Conservation (phyloP, 2,329 filamentous ascomycete genomes). For the Chaetomium strumarium region DNA sequence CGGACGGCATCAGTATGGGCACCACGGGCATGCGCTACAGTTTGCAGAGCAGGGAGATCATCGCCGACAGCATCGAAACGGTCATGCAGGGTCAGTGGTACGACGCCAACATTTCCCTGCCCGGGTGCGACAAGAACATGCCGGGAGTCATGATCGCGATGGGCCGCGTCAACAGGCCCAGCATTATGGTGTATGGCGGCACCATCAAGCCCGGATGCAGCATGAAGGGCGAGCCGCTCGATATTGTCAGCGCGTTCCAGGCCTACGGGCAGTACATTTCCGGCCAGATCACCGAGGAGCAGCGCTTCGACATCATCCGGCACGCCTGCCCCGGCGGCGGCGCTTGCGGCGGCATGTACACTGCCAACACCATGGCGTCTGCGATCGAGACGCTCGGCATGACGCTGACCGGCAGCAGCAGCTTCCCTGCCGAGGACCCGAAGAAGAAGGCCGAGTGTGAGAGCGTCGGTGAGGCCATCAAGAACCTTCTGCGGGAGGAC, state of each 20-base stretch:
- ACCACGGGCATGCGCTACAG: slow-evolving; percentile 96
- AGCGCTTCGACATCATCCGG: slow-evolving; percentile 90
- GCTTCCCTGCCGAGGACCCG: slow-evolving; percentile 68
- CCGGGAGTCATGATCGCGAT: slow-evolving; percentile 87
- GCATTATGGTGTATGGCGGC: slow-evolving; percentile 96
- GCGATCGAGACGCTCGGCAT: slow-evolving; percentile 69
- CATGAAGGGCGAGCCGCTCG: slow-evolving; percentile 66
- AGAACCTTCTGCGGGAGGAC: slow-evolving; percentile 67
- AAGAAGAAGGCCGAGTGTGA: slow-evolving; percentile 69
- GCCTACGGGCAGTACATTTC: slow-evolving; percentile 92
- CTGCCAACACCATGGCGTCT: slow-evolving; percentile 70
- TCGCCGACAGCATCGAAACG: slow-evolving; percentile 96
- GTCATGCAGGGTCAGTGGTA: slow-evolving; percentile 99
- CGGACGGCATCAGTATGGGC: slow-evolving; percentile 96
- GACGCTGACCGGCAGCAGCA: slow-evolving; percentile 77
- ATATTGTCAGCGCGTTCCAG: slow-evolving; percentile 97
- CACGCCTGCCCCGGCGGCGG: slow-evolving; percentile 81
- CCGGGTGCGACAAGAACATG: slow-evolving; percentile 99
- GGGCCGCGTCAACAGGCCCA: slow-evolving; percentile 88
- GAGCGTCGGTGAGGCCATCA: slow-evolving; percentile 65
- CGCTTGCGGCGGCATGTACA: slow-evolving; percentile 84
- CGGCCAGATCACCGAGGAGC: slow-evolving; percentile 83
- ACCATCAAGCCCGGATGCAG: slow-evolving; percentile 90
- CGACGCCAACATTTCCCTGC: slow-evolving; percentile 92
- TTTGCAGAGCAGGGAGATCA: slow-evolving; percentile 89